Evolutionary conservation across 1,284 basidiomycete genomes (phyloP).

Genomic region (Leccinum fuscescens): DNA sequence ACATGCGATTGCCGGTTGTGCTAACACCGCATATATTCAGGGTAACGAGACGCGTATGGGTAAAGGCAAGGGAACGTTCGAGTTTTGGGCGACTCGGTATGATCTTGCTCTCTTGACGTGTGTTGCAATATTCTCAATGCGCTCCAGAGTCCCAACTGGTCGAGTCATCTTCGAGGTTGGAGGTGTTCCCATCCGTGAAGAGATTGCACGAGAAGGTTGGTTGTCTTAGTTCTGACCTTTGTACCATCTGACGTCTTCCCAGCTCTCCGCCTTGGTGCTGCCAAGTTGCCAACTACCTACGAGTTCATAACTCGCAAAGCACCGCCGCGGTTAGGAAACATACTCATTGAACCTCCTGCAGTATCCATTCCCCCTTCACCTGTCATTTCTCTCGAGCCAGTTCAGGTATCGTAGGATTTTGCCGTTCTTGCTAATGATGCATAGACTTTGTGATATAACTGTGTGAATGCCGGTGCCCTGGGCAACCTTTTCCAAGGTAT

Average conservation of each 20-base stretch:
- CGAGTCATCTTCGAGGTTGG: constrained; percentile 95
- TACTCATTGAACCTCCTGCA: constrained; percentile 48
- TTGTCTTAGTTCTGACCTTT: not conserved
- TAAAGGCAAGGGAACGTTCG: constrained; percentile 97
- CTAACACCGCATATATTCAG: constrained; percentile 39
- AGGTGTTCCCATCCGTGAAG: constrained; percentile 86
- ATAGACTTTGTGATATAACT: constrained; percentile 4
- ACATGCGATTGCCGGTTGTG: not conserved
- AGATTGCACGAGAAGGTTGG: constrained; percentile 88
- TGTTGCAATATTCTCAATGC: not conserved
- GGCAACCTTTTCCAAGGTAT: not conserved
- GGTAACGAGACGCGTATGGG: constrained; percentile 99
- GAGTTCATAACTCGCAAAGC: constrained; percentile 81
- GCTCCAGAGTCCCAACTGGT: constrained; percentile 79
- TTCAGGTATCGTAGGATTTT: constrained; percentile 5
- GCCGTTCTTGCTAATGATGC: not conserved
- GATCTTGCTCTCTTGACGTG: constrained; percentile 6
- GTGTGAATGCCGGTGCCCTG: not conserved
- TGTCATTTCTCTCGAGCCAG: constrained; percentile 15
- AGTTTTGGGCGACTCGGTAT: constrained; percentile 95
- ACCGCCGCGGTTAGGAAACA: constrained; percentile 77
- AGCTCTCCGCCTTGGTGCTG: constrained; percentile 90
- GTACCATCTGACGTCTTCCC: constrained; percentile 5
- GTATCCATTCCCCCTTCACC: constrained; percentile 14
- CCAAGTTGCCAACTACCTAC: constrained; percentile 85